Evolutionary conservation across 2,329 filamentous ascomycete species (phyloP), one percentile per base, ranked within the genome.

Genomic region (Aspergillus floridensis): DNA sequence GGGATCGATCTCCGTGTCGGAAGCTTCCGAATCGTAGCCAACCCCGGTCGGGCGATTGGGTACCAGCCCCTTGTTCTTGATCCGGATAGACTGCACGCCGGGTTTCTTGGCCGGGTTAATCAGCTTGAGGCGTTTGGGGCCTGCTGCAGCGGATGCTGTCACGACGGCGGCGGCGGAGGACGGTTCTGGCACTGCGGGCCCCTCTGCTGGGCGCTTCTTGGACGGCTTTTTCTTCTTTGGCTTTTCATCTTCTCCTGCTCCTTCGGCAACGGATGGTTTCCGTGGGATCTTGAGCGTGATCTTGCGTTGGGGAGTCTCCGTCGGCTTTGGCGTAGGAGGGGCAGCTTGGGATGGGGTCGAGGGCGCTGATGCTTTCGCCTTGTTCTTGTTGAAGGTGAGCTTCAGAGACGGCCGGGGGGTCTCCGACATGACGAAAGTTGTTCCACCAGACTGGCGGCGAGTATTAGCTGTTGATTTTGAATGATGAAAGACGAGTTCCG

Each of bases 1-100:
- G 0, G 95, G 95, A 70, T 99, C 95, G 10, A 81, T 77, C 74
- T 99, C 95, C 14, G 88, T 86, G 71, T 98, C 95, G 57, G 92
- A 95, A 12, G 93, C 92, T 75, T 98, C 95, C 3, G 93, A 97
- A 73, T 99, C 95, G 76, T 98, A 99, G 7, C 93, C 95, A 58
- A 96, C 92, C 54, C 95, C 95, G 1, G 86, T 84, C 5, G 87
- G 87, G 63, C 91, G 85, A 32, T 84, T 80, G 6, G 90, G 88
- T 1, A 85, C 82, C 63, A 86, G 84, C n/a, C 88, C 88, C 66
- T 88, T 86, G 52, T 86, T 80, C 68, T 87, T 88, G 59, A 91
- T 77, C 56, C 84, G 84, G 58, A 88, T 79, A 32, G 73, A 80
- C 61, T 77, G 76, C 14, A 76, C 65, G 4, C 70, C 71, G 0